These are phyloP conservation scores for Colletotrichum chrysophilum DNA, from an alignment of 2,329 filamentous ascomycete genomes.

Conservation along the genomic window DNA sequence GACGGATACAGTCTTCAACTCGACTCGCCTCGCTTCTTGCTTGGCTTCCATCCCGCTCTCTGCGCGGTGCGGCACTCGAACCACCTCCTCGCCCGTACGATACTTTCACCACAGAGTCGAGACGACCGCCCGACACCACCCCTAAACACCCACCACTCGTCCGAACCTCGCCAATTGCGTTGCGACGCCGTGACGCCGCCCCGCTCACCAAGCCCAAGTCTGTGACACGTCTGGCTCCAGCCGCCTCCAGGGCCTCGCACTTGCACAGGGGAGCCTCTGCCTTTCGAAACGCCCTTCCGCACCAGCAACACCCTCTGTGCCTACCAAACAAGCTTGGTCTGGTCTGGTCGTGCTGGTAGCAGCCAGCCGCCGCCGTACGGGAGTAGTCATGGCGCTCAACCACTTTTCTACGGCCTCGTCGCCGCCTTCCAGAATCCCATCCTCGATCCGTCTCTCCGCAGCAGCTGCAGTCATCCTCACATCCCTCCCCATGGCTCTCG, in stretches of 20 bases:
- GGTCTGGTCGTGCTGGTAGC: not conserved
- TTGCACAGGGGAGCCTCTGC: not conserved
- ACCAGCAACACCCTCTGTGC: not conserved
- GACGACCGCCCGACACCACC: not conserved
- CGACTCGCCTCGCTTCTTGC: not conserved
- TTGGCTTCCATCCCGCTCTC: not conserved
- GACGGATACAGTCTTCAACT: not conserved
- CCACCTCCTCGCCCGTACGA: not conserved
- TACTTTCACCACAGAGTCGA: not conserved
- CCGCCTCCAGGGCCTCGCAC: not conserved
- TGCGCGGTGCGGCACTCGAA: not conserved
- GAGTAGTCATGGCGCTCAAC: slow-evolving; percentile 10
- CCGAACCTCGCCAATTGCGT: slow-evolving; percentile 22
- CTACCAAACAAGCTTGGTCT: not conserved
- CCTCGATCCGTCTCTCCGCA: not conserved
- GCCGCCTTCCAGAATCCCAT: slow-evolving; percentile 1
- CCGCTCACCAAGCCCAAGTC: slow-evolving; percentile 16
- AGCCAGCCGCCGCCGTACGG: not conserved
- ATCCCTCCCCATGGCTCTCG: slow-evolving; percentile 24
- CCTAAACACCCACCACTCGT: slow-evolving; percentile 2
- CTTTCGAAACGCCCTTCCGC: slow-evolving; percentile 9
- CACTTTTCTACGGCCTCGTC: slow-evolving; percentile 16
- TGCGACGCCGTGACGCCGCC: slow-evolving; percentile 11
- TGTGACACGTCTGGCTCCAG: slow-evolving; percentile 20
- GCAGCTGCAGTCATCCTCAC: slow-evolving; percentile 8